A percentile compares a stretch with the other conserved stretches of the same genome.
phyloP scores from a whole-genome alignment of 371 early-diverging fungal genomes.

The Mortierella sp. region DNA sequence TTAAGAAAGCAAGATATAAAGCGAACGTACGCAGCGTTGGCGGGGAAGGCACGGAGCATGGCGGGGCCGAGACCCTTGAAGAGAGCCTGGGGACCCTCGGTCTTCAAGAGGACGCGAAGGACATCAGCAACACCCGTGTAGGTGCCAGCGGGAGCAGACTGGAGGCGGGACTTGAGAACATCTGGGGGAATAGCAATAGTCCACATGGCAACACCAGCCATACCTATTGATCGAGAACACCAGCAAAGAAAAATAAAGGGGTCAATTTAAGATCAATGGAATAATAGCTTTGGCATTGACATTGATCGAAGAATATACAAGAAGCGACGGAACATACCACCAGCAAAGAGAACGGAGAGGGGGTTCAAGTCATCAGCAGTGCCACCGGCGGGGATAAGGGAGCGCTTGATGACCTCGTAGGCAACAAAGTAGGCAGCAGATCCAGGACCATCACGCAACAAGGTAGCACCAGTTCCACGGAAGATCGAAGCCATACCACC shows the following conservation, averaged over 20 bases:
- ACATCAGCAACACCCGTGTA: slow-evolving; percentile 87
- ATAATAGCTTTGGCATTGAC: background rate
- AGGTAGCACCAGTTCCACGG: slow-evolving; percentile 95
- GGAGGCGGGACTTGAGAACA: slow-evolving; percentile 97
- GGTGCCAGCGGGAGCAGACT: slow-evolving; percentile 95
- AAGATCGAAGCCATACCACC: slow-evolving; percentile 89
- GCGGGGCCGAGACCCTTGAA: slow-evolving; percentile 98
- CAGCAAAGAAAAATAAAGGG: slow-evolving; percentile 22
- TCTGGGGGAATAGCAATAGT: slow-evolving; percentile 93
- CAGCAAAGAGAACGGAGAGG: slow-evolving; percentile 92
- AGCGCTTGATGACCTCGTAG: slow-evolving; percentile 91
- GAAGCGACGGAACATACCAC: slow-evolving; percentile 73
- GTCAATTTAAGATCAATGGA: slow-evolving; percentile 26
- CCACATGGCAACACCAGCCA: slow-evolving; percentile 91
- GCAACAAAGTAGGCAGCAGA: slow-evolving; percentile 98
- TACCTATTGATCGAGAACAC: slow-evolving; percentile 40
- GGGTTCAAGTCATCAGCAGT: slow-evolving; percentile 80
- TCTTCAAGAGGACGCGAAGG: slow-evolving; percentile 85
- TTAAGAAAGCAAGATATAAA: background rate
- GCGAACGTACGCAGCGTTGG: slow-evolving; percentile 79
- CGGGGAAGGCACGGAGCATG: slow-evolving; percentile 95
- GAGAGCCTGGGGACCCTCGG: slow-evolving; percentile 93
- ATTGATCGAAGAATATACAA: background rate
- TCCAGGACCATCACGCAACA: slow-evolving; percentile 95
- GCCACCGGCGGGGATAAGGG: slow-evolving; percentile 81